Percentiles rank a stretch among this genome's conserved stretches.
phyloP scores from a whole-genome alignment of 192 early-diverging fungal genomes.

The Dimargaris cristalligena region DNA sequence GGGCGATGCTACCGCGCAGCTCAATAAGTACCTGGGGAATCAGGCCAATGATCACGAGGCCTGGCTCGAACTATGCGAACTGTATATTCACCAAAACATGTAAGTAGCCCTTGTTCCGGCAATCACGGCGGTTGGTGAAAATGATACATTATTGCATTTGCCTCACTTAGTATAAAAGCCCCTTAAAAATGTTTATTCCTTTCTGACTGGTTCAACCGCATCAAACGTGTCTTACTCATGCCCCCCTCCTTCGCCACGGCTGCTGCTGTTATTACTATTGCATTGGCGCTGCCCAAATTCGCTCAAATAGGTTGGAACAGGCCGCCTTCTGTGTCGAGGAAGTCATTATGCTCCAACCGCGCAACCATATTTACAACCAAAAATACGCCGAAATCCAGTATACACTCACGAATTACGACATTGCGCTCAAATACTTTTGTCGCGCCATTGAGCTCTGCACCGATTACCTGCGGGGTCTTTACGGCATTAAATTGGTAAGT shows the following conservation, averaged over 20 bases:
- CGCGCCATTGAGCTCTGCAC: slow-evolving; percentile 69
- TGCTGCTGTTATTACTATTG: too few relatives aligned
- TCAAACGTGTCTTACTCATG: neutral
- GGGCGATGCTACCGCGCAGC: slow-evolving; percentile 47
- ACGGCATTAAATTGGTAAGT: slow-evolving; percentile 71
- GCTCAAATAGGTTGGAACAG: too few relatives aligned
- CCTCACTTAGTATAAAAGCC: slow-evolving; percentile 5
- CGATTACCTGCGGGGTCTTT: slow-evolving; percentile 75
- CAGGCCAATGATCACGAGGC: slow-evolving; percentile 77
- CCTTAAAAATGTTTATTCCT: neutral
- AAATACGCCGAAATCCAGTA: slow-evolving; percentile 82
- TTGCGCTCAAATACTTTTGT: slow-evolving; percentile 80
- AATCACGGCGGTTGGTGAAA: neutral
- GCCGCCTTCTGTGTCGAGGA: slow-evolving; percentile 88
- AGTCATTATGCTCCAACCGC: slow-evolving; percentile 69
- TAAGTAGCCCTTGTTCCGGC: slow-evolving; percentile 14
- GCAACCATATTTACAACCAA: slow-evolving; percentile 69
- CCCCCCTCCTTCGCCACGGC: neutral
- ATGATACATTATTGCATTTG: slow-evolving; percentile 1
- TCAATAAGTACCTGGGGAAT: slow-evolving; percentile 64
- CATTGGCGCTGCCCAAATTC: too few relatives aligned
- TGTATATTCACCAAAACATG: slow-evolving; percentile 54
- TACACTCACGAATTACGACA: slow-evolving; percentile 39
- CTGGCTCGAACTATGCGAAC: slow-evolving; percentile 64
- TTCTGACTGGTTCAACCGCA: neutral